phyloP scores from a whole-genome alignment of 75 land plant species.

The Cunninghamia lanceolata region DNA sequence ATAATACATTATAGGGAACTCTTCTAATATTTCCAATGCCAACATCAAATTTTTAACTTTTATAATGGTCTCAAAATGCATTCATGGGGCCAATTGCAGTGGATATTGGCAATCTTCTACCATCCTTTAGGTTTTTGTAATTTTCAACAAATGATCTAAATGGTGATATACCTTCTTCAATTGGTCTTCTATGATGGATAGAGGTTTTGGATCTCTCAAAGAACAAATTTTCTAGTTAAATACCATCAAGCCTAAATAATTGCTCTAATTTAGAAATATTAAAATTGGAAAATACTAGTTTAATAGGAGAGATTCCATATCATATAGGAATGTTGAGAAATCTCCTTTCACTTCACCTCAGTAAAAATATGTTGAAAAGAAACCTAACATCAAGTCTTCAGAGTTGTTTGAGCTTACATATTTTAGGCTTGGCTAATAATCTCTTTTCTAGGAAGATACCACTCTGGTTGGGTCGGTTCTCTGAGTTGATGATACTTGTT shows the following conservation, averaged over 20 bases:
- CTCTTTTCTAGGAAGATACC: constrained; percentile 43
- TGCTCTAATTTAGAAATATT: background rate
- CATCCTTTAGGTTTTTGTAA: background rate
- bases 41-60: background rate
- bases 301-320: too few species aligned
- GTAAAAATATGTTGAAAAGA: constrained; percentile 28
- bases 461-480: constrained; percentile 15
- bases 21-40: background rate
- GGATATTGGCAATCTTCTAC: background rate
- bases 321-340: background rate
- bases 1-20: background rate
- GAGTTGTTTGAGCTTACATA: constrained; percentile 31
- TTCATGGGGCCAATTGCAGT: background rate
- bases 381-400: background rate
- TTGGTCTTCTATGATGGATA: too few species aligned
- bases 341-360: background rate
- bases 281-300: background rate
- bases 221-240: background rate
- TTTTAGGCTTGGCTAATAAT: constrained; percentile 51
- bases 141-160: background rate
- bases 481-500: too few species aligned
- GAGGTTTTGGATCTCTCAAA: background rate
- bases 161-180: too few species aligned
- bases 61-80: background rate
- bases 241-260: background rate